These are phyloP conservation scores for Cutaneotrichosporon spelunceum DNA, from an alignment of 1,284 basidiomycete genomes.

Conservation along the genomic window DNA sequence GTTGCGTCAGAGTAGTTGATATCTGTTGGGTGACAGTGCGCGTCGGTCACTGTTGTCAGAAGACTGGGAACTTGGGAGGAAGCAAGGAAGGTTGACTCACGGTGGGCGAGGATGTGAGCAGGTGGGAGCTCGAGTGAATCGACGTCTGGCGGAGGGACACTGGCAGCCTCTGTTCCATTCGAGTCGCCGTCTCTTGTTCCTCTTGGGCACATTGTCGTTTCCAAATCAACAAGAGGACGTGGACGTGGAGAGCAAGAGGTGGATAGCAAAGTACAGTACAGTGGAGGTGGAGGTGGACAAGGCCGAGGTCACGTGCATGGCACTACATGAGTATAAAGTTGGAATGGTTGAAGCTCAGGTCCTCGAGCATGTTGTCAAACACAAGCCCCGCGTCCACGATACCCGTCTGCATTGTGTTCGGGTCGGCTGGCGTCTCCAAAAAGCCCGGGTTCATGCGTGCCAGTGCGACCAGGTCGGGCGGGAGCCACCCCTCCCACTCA, in stretches of 20 bases:
- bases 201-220: not conserved
- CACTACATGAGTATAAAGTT: conserved; percentile 21
- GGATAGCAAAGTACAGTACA: not conserved
- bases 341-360: conserved; percentile 24
- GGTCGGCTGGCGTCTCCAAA: not conserved
- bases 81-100: not conserved
- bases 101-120: conserved; percentile 29
- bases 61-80: too few relatives aligned
- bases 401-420: not conserved
- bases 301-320: conserved; percentile 1
- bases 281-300: not conserved
- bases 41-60: conserved; percentile 45
- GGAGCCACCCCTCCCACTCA: conserved; percentile 24
- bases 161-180: not conserved
- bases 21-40: conserved; percentile 53
- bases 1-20: conserved; percentile 14
- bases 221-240: not conserved
- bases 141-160: conserved; percentile 27
- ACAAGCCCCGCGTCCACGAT: conserved; percentile 8
- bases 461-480: conserved; percentile 21
- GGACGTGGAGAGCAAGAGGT: not conserved
- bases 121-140: conserved; percentile 33
- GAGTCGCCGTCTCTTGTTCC: not conserved
- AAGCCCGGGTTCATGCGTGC: conserved; percentile 18
- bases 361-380: conserved; percentile 22